Evolutionary conservation across 2,329 filamentous ascomycete species (phyloP), one percentile per base, ranked within the genome.

Genomic region (Leptosphaerulina australis): DNA sequence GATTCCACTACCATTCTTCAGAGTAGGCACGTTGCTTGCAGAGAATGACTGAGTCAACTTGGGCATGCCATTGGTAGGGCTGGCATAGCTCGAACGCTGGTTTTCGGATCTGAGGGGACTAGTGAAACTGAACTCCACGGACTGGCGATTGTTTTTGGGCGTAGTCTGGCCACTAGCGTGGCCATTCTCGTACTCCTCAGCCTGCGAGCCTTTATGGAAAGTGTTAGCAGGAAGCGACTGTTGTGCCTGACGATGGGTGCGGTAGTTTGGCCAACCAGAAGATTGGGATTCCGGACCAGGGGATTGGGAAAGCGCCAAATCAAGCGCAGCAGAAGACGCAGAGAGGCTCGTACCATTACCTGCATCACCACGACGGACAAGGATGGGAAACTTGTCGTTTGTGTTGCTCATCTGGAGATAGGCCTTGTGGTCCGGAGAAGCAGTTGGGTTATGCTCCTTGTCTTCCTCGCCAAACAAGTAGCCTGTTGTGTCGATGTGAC

Each of bases 41-140:
- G 94, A 97, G 76, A 90, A 97, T 0, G 93, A 97, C 34, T 88
- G 87, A 74, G 92, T 89, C 50, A 96, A 74, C 77, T 90, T 91
- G 22, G 87, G 88, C 44, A 83, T 83, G 20, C 83, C 79, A 70
- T 88, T 81, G 52, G 56, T 56, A 74, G 44, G 86, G 85, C 75
- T 86, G 79, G 58, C 65, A 38, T 74, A 72, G 49, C 73, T 73
- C 10, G 77, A 73, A 43, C 76, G 76, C 70, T 79, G 77, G 38
- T 71, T 68, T 39, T 77, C 75, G 17, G 55, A 43, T 24, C 56
- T 56, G 56, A 60, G 73, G 14, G 49, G 49, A 33, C 66, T 64
- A 45, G 61, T 71, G 58, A 64, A 74, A 50, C 74, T 77, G 64
- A 77, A 74, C 57, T 79, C 77, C 47, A 79, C 71, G 2, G 77